Evolutionary conservation across 116 monocot genomes (phyloP).

Genomic region (Iris pallida): DNA sequence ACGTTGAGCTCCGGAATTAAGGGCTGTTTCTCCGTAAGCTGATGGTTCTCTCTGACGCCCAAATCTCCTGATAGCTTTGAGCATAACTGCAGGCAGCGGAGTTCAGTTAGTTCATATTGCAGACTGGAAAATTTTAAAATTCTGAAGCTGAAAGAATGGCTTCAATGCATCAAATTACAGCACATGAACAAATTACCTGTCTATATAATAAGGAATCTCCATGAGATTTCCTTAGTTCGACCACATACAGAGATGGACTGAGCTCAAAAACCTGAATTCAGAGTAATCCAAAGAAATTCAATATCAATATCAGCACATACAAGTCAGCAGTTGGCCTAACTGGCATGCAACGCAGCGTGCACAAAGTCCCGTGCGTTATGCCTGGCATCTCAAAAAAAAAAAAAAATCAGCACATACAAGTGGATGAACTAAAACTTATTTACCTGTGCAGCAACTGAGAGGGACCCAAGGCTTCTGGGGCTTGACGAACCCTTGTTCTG

Average conservation of each 20-base stretch:
- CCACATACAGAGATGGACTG: conserved; percentile 55
- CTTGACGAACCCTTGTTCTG: conserved; percentile 16
- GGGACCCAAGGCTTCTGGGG: conserved; percentile 17
- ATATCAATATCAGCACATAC: not conserved
- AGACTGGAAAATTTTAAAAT: too few species aligned
- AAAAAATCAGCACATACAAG: not conserved
- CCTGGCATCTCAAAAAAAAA: too few species aligned
- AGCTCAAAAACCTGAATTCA: conserved; percentile 69
- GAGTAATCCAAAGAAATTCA: too few species aligned
- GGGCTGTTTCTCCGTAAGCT: conserved; percentile 18
- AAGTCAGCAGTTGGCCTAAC: too few species aligned
- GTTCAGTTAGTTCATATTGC: too few species aligned
- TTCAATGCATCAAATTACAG: conserved; percentile 46
- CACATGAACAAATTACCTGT: conserved; percentile 57
- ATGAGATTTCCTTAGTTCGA: conserved; percentile 59
- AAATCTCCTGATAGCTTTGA: conserved; percentile 41
- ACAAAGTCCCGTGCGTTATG: too few species aligned
- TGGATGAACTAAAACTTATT: not conserved
- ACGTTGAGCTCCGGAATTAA: conserved; percentile 14
- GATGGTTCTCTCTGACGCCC: conserved; percentile 31
- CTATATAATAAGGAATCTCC: conserved; percentile 73
- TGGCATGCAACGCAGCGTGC: too few species aligned
- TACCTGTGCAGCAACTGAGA: conserved; percentile 51
- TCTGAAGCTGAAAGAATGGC: not conserved
- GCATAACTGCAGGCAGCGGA: conserved; percentile 38